Evolutionary conservation across 2,329 filamentous ascomycete species (phyloP).

Genomic region (Amphichorda felina): DNA sequence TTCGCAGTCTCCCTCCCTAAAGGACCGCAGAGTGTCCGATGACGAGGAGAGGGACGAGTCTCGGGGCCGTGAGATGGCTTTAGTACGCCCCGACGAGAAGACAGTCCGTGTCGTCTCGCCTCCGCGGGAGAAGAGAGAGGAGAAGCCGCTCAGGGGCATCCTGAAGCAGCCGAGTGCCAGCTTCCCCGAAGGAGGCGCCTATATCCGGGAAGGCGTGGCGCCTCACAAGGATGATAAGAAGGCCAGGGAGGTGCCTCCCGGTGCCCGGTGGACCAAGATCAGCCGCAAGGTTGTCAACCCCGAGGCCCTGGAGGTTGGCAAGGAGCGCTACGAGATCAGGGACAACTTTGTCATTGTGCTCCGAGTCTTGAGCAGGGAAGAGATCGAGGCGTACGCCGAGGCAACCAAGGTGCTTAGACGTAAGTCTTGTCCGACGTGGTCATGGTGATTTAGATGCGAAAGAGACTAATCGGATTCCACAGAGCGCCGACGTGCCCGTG

Average conservation of each 20-base stretch:
- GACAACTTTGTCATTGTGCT: constrained; percentile 90
- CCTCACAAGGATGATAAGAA: constrained; percentile 82
- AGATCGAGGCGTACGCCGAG: constrained; percentile 78
- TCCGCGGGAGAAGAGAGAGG: constrained; percentile 49
- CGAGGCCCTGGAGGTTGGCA: constrained; percentile 72
- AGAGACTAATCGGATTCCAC: constrained; percentile 4
- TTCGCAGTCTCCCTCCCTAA: constrained; percentile 8
- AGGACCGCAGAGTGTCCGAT: background rate
- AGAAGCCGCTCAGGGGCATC: constrained; percentile 69
- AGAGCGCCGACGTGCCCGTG: constrained; percentile 19
- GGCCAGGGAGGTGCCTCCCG: constrained; percentile 57
- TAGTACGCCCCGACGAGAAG: constrained; percentile 24
- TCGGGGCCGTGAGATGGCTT: constrained; percentile 28
- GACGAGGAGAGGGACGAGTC: constrained; percentile 14
- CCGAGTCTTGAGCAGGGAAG: constrained; percentile 73
- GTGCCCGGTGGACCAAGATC: constrained; percentile 89
- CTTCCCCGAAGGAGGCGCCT: constrained; percentile 79
- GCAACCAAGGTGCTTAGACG: constrained; percentile 74
- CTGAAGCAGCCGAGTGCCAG: constrained; percentile 69
- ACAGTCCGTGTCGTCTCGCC: constrained; percentile 63
- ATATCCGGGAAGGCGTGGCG: constrained; percentile 79
- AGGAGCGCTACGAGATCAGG: constrained; percentile 86
- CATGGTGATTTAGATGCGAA: background rate
- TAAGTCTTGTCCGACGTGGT: constrained; percentile 23
- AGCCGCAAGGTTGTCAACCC: constrained; percentile 81